Percentiles rank a stretch among this genome's conserved stretches.
These are phyloP conservation scores for Neonectria hederae DNA, from an alignment of 2,329 filamentous ascomycete species.

Conservation along the genomic window DNA sequence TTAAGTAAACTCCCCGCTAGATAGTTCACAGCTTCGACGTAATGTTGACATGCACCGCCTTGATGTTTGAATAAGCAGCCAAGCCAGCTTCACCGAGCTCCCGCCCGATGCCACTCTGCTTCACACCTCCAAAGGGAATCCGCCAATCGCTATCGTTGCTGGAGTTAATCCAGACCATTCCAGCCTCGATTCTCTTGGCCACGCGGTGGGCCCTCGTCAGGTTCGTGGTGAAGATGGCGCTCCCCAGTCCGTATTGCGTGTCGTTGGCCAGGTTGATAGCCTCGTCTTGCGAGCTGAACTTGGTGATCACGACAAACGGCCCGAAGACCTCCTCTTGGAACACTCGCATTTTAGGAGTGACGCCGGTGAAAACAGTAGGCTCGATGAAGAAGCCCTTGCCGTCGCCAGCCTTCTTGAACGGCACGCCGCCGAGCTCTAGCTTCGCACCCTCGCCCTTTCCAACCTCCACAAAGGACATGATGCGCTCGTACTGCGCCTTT, in stretches of 20 bases:
- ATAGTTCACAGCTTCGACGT: slow-evolving; percentile 34
- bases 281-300: slow-evolving; percentile 55
- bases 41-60: slow-evolving; percentile 57
- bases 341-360: slow-evolving; percentile 53
- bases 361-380: slow-evolving; percentile 57
- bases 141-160: slow-evolving; percentile 56
- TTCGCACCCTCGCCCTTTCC: slow-evolving; percentile 78
- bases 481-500: slow-evolving; percentile 74
- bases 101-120: slow-evolving; percentile 59
- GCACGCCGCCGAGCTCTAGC: slow-evolving; percentile 67
- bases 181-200: slow-evolving; percentile 67
- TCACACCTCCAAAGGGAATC: slow-evolving; percentile 58
- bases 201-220: slow-evolving; percentile 59
- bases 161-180: slow-evolving; percentile 65
- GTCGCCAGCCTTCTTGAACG: slow-evolving; percentile 41
- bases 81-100: slow-evolving; percentile 58
- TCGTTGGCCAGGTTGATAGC: slow-evolving; percentile 57
- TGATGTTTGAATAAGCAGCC: slow-evolving; percentile 55
- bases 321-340: slow-evolving; percentile 60
- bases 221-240: slow-evolving; percentile 69
- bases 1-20: background rate
- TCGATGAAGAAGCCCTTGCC: slow-evolving; percentile 58
- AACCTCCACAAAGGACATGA: slow-evolving; percentile 74
- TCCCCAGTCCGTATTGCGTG: slow-evolving; percentile 69
- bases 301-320: slow-evolving; percentile 53